A percentile compares a stretch with the other conserved stretches of the same genome.
These are phyloP conservation scores for Arthrobotrys musiformis DNA, from an alignment of 2,329 filamentous ascomycete genomes.

Conservation along the genomic window DNA sequence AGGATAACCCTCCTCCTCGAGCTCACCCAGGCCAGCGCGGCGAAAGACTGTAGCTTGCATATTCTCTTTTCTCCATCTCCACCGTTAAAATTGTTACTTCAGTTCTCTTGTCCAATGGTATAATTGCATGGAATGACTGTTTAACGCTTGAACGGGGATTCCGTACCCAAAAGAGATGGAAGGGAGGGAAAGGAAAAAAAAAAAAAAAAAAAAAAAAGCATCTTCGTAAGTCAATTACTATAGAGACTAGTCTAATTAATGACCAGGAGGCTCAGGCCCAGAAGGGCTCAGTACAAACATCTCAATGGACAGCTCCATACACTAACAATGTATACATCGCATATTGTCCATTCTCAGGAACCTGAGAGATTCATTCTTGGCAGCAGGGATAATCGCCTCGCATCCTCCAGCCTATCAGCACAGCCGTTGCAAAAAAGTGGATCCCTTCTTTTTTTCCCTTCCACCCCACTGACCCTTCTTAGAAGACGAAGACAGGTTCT, in stretches of 20 bases:
- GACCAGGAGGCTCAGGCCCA: not conserved
- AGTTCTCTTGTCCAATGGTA: not conserved
- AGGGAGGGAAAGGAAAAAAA: too few relatives aligned
- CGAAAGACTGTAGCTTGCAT: conserved; percentile 2
- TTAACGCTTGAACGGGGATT: not conserved
- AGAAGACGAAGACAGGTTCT: too few relatives aligned
- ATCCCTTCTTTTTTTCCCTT: too few relatives aligned
- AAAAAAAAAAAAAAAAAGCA: not conserved
- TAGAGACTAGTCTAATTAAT: not conserved
- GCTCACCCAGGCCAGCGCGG: conserved; percentile 14
- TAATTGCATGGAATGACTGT: conserved; percentile 13
- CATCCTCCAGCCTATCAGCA: not conserved
- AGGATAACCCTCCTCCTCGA: not conserved
- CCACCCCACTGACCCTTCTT: too few relatives aligned
- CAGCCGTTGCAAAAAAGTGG: conserved; percentile 23
- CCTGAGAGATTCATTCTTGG: conserved; percentile 2
- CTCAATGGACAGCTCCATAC: not conserved
- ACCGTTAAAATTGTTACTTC: conserved; percentile 8
- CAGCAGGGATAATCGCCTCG: not conserved
- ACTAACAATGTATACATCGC: not conserved
- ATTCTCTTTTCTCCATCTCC: conserved; percentile 20
- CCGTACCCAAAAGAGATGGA: too few relatives aligned
- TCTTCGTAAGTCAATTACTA: not conserved
- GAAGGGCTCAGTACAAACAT: not conserved
- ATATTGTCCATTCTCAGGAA: conserved; percentile 24